Evolutionary conservation across 225 moss, liverwort and hornwort genomes (phyloP).

Genomic region (Pseudisothecium myosuroides): DNA sequence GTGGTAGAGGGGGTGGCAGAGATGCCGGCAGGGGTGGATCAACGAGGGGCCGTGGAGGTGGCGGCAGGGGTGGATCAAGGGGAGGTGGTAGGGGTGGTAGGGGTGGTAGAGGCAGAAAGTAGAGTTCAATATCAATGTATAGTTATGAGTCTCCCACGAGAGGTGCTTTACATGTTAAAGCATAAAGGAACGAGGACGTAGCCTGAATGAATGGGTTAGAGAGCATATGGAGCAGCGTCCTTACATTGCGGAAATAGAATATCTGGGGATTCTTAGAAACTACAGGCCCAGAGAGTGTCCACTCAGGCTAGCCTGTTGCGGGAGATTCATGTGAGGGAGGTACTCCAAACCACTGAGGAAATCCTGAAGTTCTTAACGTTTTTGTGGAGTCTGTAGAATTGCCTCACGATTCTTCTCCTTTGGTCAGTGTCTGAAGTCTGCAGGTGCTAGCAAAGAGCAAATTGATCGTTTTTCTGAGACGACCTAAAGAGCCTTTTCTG

Average conservation of each 20-base stretch:
- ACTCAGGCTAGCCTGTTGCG: not conserved
- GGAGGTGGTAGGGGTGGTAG: not conserved
- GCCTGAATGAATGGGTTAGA: not conserved
- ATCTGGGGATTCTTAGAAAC: not conserved
- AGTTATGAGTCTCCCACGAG: not conserved
- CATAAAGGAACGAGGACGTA: not conserved
- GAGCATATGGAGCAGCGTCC: not conserved
- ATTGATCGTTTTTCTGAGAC: not conserved
- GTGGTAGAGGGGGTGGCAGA: not conserved
- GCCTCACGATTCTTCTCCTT: not conserved
- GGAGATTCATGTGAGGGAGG: not conserved
- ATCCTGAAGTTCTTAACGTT: not conserved
- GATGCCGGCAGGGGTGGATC: not conserved
- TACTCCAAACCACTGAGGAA: not conserved
- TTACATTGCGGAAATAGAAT: not conserved
- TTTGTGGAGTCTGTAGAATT: not conserved
- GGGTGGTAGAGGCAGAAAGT: conserved; percentile 15
- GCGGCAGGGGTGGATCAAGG: not conserved
- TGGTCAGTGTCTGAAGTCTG: not conserved
- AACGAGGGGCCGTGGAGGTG: not conserved
- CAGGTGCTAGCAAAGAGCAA: not conserved
- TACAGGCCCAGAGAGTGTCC: not conserved
- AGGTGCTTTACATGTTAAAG: not conserved
- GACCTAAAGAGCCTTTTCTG: not conserved
- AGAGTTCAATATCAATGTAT: not conserved